A percentile compares a stretch with the other conserved stretches of the same genome.
These are phyloP conservation scores for Mycosarcoma mackinlayi DNA, from an alignment of 1,284 basidiomycete species.

Conservation along the genomic window DNA sequence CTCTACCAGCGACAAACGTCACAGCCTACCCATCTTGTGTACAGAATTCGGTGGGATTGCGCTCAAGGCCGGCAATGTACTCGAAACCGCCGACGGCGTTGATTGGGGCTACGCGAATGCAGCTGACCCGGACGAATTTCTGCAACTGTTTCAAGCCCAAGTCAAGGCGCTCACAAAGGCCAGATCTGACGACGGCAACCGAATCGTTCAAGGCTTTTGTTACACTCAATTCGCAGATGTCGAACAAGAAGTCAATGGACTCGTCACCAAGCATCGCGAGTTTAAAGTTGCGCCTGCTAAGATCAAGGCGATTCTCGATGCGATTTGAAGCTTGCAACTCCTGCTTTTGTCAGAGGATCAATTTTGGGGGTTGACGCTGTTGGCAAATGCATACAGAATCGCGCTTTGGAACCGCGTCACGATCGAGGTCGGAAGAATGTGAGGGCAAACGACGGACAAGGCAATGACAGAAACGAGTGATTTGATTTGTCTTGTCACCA, in stretches of 20 bases:
- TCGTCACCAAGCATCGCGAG: constrained; percentile 36
- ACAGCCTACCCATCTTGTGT: constrained; percentile 38
- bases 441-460: no score
- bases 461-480: background rate
- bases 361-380: no score
- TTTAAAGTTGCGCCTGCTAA: constrained; percentile 37
- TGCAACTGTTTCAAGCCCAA: constrained; percentile 26
- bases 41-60: constrained; percentile 51
- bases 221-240: constrained; percentile 51
- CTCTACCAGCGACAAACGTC: constrained; percentile 6
- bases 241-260: constrained; percentile 50
- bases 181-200: background rate
- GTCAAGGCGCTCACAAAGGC: constrained; percentile 19
- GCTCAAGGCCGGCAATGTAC: constrained; percentile 17
- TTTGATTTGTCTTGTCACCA: no score
- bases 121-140: constrained; percentile 19
- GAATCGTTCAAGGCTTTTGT: constrained; percentile 52
- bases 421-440: no score
- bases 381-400: no score
- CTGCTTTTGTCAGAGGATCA: background rate
- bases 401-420: no score
- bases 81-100: constrained; percentile 15
- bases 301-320: constrained; percentile 47
- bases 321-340: constrained; percentile 1
- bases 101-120: constrained; percentile 50